Percentiles rank a stretch among this genome's conserved stretches.
Conservation (phyloP, 805 yeast species). For the Monosporozyma servazzii region DNA sequence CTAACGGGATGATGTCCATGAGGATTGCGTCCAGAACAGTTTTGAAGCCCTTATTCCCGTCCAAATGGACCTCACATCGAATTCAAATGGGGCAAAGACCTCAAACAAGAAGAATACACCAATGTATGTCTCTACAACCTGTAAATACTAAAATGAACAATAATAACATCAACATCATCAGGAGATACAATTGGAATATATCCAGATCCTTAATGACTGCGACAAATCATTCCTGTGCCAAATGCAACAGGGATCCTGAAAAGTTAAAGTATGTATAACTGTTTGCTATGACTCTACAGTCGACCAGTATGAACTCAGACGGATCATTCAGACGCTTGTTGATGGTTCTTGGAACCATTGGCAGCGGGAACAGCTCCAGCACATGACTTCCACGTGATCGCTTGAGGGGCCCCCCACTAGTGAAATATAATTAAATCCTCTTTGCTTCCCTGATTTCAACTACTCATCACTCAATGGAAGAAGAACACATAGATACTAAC, state of each 20-base stretch:
- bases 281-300: no score
- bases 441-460: background rate
- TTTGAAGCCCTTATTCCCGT: background rate
- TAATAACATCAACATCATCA: background rate
- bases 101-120: background rate
- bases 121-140: background rate
- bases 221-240: conserved; percentile 10
- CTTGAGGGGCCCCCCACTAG: background rate
- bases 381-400: background rate
- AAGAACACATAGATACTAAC: background rate
- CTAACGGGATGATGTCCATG: background rate
- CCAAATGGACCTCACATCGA: background rate
- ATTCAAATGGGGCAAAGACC: background rate
- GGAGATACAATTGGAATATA: background rate
- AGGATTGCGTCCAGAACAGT: background rate
- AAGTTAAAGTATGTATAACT: conserved; percentile 9
- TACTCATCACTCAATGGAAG: background rate
- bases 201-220: conserved; percentile 9
- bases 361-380: background rate
- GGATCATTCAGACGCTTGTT: background rate
- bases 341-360: background rate
- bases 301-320: no score
- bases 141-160: background rate
- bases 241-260: conserved; percentile 8
- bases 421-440: background rate